Evolutionary conservation across 495 filamentous ascomycete species (phyloP).

Genomic region (Aspergillus saccharolyticus): DNA sequence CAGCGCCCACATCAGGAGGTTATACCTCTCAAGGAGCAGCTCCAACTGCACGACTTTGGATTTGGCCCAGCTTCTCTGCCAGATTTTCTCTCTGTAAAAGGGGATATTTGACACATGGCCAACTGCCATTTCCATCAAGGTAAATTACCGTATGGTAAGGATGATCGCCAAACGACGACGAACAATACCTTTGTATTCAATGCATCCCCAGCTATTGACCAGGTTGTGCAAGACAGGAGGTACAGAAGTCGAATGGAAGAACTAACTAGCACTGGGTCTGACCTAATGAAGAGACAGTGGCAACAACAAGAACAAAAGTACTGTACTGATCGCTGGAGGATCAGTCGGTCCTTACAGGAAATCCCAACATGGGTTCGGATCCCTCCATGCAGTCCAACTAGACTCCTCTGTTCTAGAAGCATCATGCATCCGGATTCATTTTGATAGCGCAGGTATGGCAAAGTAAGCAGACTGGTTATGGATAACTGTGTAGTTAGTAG

Average conservation of each 20-base stretch:
- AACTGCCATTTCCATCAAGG: slow-evolving; percentile 13
- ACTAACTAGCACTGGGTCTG: no score
- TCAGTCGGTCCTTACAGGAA: slow-evolving; percentile 7
- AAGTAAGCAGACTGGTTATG: no score
- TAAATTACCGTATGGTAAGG: slow-evolving; percentile 10
- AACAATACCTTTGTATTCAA: slow-evolving; percentile 6
- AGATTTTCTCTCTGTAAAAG: not conserved
- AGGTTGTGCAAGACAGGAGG: no score
- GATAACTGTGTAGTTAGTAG: not conserved
- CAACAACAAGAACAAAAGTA: not conserved
- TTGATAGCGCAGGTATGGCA: no score
- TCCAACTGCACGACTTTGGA: no score
- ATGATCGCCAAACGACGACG: not conserved
- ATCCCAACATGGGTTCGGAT: not conserved
- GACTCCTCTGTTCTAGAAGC: slow-evolving; percentile 8
- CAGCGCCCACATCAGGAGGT: not conserved
- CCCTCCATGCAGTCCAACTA: not conserved
- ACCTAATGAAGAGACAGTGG: no score
- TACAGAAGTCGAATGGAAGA: no score
- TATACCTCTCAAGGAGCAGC: no score
- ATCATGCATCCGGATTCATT: slow-evolving; percentile 2
- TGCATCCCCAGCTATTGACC: not conserved
- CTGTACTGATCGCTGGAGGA: no score
- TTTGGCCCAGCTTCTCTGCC: not conserved
- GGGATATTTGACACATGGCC: slow-evolving; percentile 13